phyloP scores from a whole-genome alignment of 2,329 filamentous ascomycete species.

The Mycosphaerelloides madeirae region DNA sequence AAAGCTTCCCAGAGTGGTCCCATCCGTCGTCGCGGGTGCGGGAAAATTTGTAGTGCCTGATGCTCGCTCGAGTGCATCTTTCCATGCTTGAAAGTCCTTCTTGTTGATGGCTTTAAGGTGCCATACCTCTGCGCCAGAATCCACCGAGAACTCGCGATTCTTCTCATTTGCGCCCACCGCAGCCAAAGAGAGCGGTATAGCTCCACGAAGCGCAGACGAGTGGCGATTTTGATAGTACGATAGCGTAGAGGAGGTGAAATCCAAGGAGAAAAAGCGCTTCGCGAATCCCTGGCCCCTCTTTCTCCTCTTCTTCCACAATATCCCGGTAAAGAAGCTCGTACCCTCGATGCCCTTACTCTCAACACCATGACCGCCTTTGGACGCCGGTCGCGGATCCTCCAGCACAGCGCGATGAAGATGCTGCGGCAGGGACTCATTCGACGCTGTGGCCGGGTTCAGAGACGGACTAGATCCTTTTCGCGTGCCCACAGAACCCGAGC shows the following conservation, averaged over 20 bases:
- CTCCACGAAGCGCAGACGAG: conserved; percentile 84
- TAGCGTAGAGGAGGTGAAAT: conserved; percentile 87
- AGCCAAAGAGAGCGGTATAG: conserved; percentile 85
- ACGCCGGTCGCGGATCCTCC: conserved; percentile 39
- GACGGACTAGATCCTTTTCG: conserved; percentile 36
- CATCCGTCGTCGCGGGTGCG: conserved; percentile 26
- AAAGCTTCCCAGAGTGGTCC: conserved; percentile 16
- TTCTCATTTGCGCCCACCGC: conserved; percentile 86
- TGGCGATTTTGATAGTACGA: conserved; percentile 96
- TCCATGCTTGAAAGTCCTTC: conserved; percentile 86
- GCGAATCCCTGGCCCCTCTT: conserved; percentile 95
- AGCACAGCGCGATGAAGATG: conserved; percentile 29
- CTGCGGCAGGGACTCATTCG: conserved; percentile 48
- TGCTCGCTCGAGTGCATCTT: conserved; percentile 75
- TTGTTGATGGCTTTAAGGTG: conserved; percentile 78
- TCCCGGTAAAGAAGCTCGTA: conserved; percentile 70
- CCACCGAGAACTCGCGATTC: conserved; percentile 87
- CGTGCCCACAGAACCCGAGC: conserved; percentile 34
- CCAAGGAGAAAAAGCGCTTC: conserved; percentile 88
- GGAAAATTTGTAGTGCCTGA: conserved; percentile 49
- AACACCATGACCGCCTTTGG: conserved; percentile 30
- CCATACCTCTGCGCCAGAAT: conserved; percentile 96
- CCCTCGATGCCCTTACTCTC: conserved; percentile 30
- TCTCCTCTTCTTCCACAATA: conserved; percentile 80
- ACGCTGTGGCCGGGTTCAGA: conserved; percentile 42